phyloP scores from a whole-genome alignment of 352 stramenopile species.

The Phytophthora citricola region DNA sequence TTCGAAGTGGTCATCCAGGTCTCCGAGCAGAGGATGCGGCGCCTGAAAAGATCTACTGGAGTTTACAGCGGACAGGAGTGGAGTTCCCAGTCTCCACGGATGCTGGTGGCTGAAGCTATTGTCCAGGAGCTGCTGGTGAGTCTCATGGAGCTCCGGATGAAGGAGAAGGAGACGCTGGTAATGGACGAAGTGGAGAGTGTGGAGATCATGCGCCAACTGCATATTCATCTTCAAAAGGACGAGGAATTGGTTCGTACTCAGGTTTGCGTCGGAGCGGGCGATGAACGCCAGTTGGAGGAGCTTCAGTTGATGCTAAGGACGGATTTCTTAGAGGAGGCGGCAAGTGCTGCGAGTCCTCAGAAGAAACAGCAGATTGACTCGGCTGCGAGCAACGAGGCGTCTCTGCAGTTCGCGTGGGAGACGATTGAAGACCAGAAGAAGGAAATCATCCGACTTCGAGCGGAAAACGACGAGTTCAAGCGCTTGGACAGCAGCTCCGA shows the following conservation, averaged over 20 bases:
- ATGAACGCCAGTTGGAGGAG: slow-evolving; percentile 61
- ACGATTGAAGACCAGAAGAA: slow-evolving; percentile 80
- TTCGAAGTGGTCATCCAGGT: slow-evolving; percentile 60
- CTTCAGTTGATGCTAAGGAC: slow-evolving; percentile 57
- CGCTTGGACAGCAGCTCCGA: slow-evolving; percentile 10
- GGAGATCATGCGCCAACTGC: slow-evolving; percentile 58
- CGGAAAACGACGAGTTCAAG: slow-evolving; percentile 57
- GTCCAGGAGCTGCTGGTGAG: slow-evolving; percentile 72
- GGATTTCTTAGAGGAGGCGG: slow-evolving; percentile 62
- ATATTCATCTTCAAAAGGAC: slow-evolving; percentile 52
- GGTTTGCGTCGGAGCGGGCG: slow-evolving; percentile 53
- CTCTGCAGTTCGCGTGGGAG: slow-evolving; percentile 79
- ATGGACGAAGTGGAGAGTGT: slow-evolving; percentile 68
- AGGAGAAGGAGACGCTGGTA: slow-evolving; percentile 61
- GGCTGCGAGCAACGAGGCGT: slow-evolving; percentile 58
- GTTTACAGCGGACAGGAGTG: slow-evolving; percentile 23
- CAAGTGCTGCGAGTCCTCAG: slow-evolving; percentile 33
- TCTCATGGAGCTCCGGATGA: slow-evolving; percentile 56
- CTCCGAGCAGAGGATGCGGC: slow-evolving; percentile 60
- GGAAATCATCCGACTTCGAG: slow-evolving; percentile 66
- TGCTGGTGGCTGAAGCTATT: slow-evolving; percentile 69
- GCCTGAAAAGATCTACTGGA: slow-evolving; percentile 32
- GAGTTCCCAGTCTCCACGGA: slow-evolving; percentile 37
- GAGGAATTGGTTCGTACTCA: slow-evolving; percentile 48
- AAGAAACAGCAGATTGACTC: slow-evolving; percentile 33